Evolutionary conservation across 768 basidiomycete species (phyloP), one percentile per base, ranked within the genome.

Genomic region (Tylopilus subfusipes): DNA sequence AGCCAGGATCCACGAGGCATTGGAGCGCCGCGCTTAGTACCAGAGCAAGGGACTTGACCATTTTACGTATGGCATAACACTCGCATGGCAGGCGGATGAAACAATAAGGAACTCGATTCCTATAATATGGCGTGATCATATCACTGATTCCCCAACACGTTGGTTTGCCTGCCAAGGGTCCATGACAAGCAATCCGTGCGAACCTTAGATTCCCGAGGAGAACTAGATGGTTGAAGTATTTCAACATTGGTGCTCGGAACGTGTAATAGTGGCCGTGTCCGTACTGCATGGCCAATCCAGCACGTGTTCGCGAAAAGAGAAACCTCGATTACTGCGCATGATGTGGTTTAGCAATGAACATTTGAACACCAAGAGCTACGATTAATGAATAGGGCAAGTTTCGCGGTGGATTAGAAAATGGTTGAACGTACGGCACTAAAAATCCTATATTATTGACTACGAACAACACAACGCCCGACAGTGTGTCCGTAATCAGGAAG

Each of bases 1-100:
- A 48, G 54, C 55, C 18, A 57, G 43, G 19, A 0, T 42, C 42
- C 62, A 64, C 53, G 62, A 64, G 62, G 62, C 56, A 27, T 36
- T 49, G 21, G 49, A 50, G 48, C 24, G 44, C 38, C 2, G 33
- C 19, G 33, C 21, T 29, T 14, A 31, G n/a, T n/a, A n/a, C n/a
- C n/a, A n/a, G n/a, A n/a, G n/a, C 42, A 21, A 18, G 16, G 0
- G n/a, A 22, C 55, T 21, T 49, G 5, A 42, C 4, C 31, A 33
- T n/a, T n/a, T 53, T 54, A 53, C 48, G 39, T 60, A 33, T 50
- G 39, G n/a, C n/a, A n/a, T n/a, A n/a, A n/a, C n/a, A n/a, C n/a
- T n/a, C n/a, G n/a, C n/a, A n/a, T n/a, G n/a, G n/a, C n/a, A n/a
- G n/a, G n/a, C 43, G 34, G 16, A 36, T 36, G 34, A 16, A 16